Base-by-base conservation (phyloP, 208 protist genomes). In the Trichomonas vaginalis region DNA sequence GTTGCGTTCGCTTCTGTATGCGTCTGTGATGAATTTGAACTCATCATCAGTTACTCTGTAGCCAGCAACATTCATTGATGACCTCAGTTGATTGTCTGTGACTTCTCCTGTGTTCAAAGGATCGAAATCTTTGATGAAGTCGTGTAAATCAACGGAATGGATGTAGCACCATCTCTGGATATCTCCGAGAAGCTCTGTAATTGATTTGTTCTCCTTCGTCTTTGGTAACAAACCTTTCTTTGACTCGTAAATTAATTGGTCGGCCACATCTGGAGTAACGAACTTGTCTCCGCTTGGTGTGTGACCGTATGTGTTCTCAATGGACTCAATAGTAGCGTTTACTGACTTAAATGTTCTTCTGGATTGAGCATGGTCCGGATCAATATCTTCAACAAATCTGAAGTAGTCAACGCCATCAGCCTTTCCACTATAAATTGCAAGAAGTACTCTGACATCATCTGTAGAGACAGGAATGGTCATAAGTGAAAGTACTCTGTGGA, bases 101-200 rank as follows among this genome's bases (percentile, higher is more conserved):
- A 48, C 17, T 51, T 92, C 86, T 17, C 86, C 86, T 35, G 45
- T 48, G 46, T 92, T 92, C 27, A 92, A 39, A 39, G 40, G 40
- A 51, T 92, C 86, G 45, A 92, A 92, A 32, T 92, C 86, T n/a
- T 51, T 48, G 17, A 92, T 56, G 37, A 92, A 92, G n/a, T 92
- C 86, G 15, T n/a, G 17, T 27, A 92, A 47, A 39, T 92, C 27
- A 40, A 92, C 45, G 9, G 86, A 92, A 32, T 92, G 86, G 37
- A 92, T 40, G n/a, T 92, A 92, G 27, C n/a, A 23, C 40, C 45
- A 92, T 39, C 35, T 48, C 45, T 92, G 40, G 0, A 92, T 35
- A 9, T 92, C 45, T 10, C 45, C 45, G 0, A 92, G 12, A 1
- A 92, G 27, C 0, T 14, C 12, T 40, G 42, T 37, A 35, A 92